Evolutionary conservation across 176 grass and related monocot species (phyloP).

Genomic region (Pontederia paniculata): DNA sequence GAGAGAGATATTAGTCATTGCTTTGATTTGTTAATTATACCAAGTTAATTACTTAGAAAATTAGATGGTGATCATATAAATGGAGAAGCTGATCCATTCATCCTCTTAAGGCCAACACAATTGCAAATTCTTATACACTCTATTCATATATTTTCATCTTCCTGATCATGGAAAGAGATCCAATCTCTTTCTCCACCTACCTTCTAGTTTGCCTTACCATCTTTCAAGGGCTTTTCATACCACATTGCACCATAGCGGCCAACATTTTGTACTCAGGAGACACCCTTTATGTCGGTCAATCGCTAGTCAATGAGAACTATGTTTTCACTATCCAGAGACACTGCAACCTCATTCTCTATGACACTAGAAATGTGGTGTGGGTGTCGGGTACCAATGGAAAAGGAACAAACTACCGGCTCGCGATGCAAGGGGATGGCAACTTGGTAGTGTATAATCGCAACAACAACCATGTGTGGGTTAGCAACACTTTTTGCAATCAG

Average conservation of each 20-base stretch:
- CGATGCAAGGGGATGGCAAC: conserved; percentile 18
- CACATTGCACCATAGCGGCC: background rate
- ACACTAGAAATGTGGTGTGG: conserved; percentile 12
- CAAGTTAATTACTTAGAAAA: too few relatives aligned
- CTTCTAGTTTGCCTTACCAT: too few relatives aligned
- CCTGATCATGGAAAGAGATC: too few relatives aligned
- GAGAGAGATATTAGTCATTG: too few relatives aligned
- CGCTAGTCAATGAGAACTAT: conserved; percentile 6
- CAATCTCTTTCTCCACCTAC: too few relatives aligned
- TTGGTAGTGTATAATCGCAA: conserved; percentile 13
- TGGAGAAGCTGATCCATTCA: too few relatives aligned
- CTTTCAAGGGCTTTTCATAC: background rate
- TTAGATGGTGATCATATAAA: too few relatives aligned
- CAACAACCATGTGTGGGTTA: conserved; percentile 8
- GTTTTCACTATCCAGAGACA: conserved; percentile 19
- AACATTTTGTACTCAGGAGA: conserved; percentile 8
- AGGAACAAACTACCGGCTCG: conserved; percentile 6
- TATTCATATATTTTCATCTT: too few relatives aligned
- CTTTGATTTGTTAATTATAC: too few relatives aligned
- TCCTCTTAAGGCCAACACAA: too few relatives aligned
- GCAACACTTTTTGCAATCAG: background rate
- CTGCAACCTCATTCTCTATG: conserved; percentile 28
- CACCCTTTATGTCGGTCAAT: conserved; percentile 11
- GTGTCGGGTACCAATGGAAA: conserved; percentile 5
- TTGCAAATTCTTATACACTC: too few relatives aligned